phyloP scores from a whole-genome alignment of 306 rosid species.

The Mimosa bimucronata region DNA sequence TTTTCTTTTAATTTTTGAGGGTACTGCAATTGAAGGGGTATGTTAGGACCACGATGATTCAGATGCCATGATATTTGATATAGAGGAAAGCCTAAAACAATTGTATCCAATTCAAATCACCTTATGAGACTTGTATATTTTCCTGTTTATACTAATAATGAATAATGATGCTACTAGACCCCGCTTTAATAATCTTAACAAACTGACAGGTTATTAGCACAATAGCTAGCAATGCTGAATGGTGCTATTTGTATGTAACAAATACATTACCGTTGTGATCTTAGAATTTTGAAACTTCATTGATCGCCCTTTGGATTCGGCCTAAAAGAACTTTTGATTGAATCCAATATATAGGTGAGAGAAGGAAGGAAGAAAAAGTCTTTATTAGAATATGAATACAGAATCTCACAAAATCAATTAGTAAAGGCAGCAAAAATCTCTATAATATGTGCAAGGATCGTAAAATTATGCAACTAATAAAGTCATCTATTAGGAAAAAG shows the following conservation, averaged over 20 bases:
- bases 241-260: too few relatives aligned
- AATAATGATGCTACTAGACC: not conserved
- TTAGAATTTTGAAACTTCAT: not conserved
- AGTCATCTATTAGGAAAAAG: too few relatives aligned
- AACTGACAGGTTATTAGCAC: not conserved
- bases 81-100: not conserved
- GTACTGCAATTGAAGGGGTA: not conserved
- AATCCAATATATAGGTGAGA: too few relatives aligned
- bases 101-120: not conserved
- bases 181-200: not conserved
- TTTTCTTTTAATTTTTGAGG: slow-evolving; percentile 28
- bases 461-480: too few relatives aligned
- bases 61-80: slow-evolving; percentile 4
- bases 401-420: too few relatives aligned
- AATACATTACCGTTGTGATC: not conserved
- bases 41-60: not conserved
- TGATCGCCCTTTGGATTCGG: not conserved
- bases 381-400: too few relatives aligned
- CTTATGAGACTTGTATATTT: not conserved
- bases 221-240: not conserved
- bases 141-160: not conserved
- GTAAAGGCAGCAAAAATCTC: too few relatives aligned
- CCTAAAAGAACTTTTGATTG: not conserved
- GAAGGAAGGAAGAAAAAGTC: too few relatives aligned
- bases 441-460: too few relatives aligned